Conservation (phyloP, 2,329 filamentous ascomycete genomes). For the Paramyrothecium roridum region DNA sequence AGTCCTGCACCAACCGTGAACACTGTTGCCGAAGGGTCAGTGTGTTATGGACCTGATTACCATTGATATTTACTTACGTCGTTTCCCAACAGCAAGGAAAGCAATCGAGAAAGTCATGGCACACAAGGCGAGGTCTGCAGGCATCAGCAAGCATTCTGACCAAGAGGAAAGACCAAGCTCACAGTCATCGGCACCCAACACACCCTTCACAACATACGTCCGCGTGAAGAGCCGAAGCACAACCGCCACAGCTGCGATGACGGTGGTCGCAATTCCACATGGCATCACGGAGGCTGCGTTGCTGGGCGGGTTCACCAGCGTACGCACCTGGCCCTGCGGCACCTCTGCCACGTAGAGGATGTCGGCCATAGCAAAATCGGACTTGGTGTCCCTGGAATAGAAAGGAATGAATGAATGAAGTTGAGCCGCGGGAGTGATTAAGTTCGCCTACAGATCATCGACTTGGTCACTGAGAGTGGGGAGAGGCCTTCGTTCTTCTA, state of each 20-base stretch:
- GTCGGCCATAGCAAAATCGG: slow-evolving; percentile 35
- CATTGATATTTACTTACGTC: slow-evolving; percentile 11
- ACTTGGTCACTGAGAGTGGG: not conserved
- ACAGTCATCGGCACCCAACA: slow-evolving; percentile 24
- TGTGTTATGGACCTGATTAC: fast-evolving
- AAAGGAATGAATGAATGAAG: too few species aligned
- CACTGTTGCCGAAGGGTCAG: slow-evolving; percentile 10
- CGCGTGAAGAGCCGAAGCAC: slow-evolving; percentile 21
- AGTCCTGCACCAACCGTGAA: slow-evolving; percentile 18
- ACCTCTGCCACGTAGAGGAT: slow-evolving; percentile 52
- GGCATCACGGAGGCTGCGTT: slow-evolving; percentile 17
- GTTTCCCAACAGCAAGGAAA: slow-evolving; percentile 16
- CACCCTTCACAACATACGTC: slow-evolving; percentile 20
- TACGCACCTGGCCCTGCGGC: slow-evolving; percentile 18
- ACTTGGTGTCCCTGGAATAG: too few species aligned
- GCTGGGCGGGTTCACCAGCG: slow-evolving; percentile 13
- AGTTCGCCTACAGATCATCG: not conserved
- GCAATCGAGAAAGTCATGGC: slow-evolving; percentile 17
- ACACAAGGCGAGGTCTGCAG: slow-evolving; percentile 18
- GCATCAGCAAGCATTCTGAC: slow-evolving; percentile 1
- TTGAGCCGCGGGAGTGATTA: too few species aligned
- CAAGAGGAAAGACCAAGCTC: slow-evolving; percentile 1
- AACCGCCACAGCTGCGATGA: slow-evolving; percentile 16
- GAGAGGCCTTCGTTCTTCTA: not conserved
- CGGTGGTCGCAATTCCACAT: slow-evolving; percentile 16